phyloP scores from a whole-genome alignment of 2,329 filamentous ascomycete genomes.

The Furcasterigmium sp. region DNA sequence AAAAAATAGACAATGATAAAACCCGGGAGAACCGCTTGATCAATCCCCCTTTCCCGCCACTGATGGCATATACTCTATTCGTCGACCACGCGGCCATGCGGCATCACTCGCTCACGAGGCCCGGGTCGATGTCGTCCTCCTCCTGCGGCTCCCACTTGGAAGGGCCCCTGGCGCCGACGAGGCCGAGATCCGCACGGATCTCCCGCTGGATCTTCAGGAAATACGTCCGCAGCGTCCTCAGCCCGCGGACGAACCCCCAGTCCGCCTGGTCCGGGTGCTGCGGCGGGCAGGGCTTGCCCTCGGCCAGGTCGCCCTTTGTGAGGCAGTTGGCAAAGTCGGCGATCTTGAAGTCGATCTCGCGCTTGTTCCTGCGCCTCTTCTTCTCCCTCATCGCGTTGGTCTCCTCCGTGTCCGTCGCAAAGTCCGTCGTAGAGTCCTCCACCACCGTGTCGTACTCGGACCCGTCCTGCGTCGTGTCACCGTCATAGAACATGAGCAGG shows the following conservation, averaged over 20 bases:
- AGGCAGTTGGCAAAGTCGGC: constrained; percentile 98
- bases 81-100: background rate
- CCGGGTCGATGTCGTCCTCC: constrained; percentile 7
- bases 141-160: background rate
- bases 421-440: constrained; percentile 54
- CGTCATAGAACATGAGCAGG: constrained; percentile 92
- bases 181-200: constrained; percentile 49
- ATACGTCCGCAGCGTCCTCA: constrained; percentile 74
- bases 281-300: constrained; percentile 68
- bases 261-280: constrained; percentile 76
- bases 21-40: background rate
- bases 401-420: constrained; percentile 54
- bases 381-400: constrained; percentile 28
- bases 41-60: background rate
- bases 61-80: background rate
- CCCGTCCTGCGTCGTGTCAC: constrained; percentile 54
- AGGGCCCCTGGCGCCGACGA: constrained; percentile 19
- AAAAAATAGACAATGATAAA: background rate
- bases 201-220: constrained; percentile 85
- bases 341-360: constrained; percentile 86
- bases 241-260: constrained; percentile 79
- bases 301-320: constrained; percentile 71
- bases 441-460: constrained; percentile 44
- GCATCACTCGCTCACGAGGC: constrained; percentile 9
- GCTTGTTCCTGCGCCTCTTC: constrained; percentile 42